Base-by-base conservation (phyloP, 768 basidiomycete genomes). In the Termitomyces sp. region DNA sequence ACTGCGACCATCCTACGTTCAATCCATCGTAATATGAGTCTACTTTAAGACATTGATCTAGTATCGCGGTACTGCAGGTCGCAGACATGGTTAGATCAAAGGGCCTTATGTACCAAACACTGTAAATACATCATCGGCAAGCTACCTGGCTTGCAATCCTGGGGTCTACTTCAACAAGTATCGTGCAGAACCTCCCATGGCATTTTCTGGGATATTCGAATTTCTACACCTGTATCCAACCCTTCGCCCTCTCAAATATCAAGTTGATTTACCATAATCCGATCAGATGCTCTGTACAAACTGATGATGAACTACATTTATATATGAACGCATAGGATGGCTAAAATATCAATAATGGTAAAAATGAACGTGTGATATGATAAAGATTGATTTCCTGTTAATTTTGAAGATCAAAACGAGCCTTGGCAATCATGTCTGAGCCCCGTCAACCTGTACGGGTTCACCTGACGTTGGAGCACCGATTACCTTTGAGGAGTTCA, bases 361-460 rank as follows among this genome's bases (percentile, higher is more conserved):
- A 55, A 61, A 63, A 36, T 36, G 63, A 61, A 41, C 20, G 63
- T 64, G 58, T 56, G 51, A 37, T 60, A 51, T 46, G 18, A 44
- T 44, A 33, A 39, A 47, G 15, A 18, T 34, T 47, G 15, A 18
- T 34, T 47, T 33, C 27, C 24, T 27, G 6, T 53, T 12, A n/a
- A 53, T n/a, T 33, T 42, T 42, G n/a, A 42, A 20, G n/a, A 42
- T 41, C 11, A n/a, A 42, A n/a, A 42, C 41, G 20, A 20, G 8
- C 9, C 9, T 42, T 42, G 41, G 4, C n/a, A 20, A 13, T 54
- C 34, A 59, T 50, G 39, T 27, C n/a, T 5, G 31, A 7, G 50
- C 44, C 39, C 54, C 60, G 20, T 42, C 59, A 41, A 44, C 18
- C 15, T 44, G 31, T 8, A 45, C 47, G 12, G 39, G 37, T 49